Base-by-base conservation (phyloP, 2,329 filamentous ascomycete species). In the Escovopsis sp. region DNA sequence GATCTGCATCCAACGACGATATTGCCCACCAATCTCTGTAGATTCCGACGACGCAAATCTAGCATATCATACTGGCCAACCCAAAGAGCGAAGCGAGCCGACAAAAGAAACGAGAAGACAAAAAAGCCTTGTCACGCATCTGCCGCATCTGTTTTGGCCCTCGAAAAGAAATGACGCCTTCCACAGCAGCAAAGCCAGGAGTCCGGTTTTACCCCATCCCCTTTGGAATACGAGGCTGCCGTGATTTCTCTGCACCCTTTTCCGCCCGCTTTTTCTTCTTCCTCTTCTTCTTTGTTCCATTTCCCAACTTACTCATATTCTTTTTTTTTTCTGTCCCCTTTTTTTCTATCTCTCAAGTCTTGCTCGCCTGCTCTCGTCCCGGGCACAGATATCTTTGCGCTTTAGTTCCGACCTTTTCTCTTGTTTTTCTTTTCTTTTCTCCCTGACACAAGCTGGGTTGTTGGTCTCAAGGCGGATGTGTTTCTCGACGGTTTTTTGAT, bases 71-170 rank as follows among this genome's bases (percentile, higher is more conserved):
- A 53, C 54, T 54, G 57, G 56, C 57, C 55, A 51, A 60, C 51
- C 54, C 60, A 56, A 11, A 30, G 53, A 58, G 62, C 59, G 58
- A 63, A 55, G 54, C 59, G 58, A 63, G 11, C 8, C 27, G 27
- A 9, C 8, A 30, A 11, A 30, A 11, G 7, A 7, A 30, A 11
- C 5, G 27, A 9, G 27, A 20, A 20, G 6, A 20, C 58, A 59
- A 62, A 57, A 53, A 49, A 49, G 57, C 52, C 53, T 51, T 54
- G 51, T 51, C 49, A 50, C 50, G 41, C 45, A 57, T 49, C 14
- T 53, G 53, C 56, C 49, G 53, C 49, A 49, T 48, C 51, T 47
- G 29, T 40, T 39, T 36, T 41, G 39, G 41, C 36, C 36, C 40
- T 30, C 27, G 41, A 44, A 50, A 45, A 56, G 5, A 30, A 11